Base-by-base conservation (phyloP, 208 protist species). In the Trypanosoma cruzi region DNA sequence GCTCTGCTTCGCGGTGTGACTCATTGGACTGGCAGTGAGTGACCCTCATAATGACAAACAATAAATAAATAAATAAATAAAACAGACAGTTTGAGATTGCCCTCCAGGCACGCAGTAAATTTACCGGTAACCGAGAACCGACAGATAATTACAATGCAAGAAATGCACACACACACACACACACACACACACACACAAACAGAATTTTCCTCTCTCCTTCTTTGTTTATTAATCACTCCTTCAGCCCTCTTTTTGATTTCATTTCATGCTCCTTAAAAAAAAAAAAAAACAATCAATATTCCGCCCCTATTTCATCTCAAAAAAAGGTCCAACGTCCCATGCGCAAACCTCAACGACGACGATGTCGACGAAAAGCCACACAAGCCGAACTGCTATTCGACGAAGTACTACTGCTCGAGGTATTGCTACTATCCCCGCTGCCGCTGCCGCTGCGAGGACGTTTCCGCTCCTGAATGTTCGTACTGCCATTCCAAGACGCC, bases 341-440 rank as follows among this genome's bases (percentile, higher is more conserved):
- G 52, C 42, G 42, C 3, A 7, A 26, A 49, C 37, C 11, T 28
- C 29, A 44, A 64, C 6, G 46, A 31, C 32, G 28, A 52, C 4
- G 10, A 40, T n/a, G n/a, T n/a, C 40, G 24, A 46, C 28, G 37
- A 11, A 11, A 4, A 24, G 34, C 46, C 10, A 60, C 32, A 44
- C 70, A 40, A 42, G 63, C 61, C 10, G 70, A 68, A 64, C 70
- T 69, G 37, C 49, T 55, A 57, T 75, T 68, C n/a, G 70, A 75
- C 31, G 67, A 65, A 24, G 11, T 29, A n/a, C n/a, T 29, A n/a
- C 37, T 50, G 26, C 44, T 24, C 14, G 18, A 40, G 22, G 36
- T 50, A 22, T 3, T 63, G 5, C 4, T 37, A 60, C 44, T 52
- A 34, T 36, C 56, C 4, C 22, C 48, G 18, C 44, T 66, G 60